phyloP scores from a whole-genome alignment of 305 asterid genomes.

The Rubia peregrina region DNA sequence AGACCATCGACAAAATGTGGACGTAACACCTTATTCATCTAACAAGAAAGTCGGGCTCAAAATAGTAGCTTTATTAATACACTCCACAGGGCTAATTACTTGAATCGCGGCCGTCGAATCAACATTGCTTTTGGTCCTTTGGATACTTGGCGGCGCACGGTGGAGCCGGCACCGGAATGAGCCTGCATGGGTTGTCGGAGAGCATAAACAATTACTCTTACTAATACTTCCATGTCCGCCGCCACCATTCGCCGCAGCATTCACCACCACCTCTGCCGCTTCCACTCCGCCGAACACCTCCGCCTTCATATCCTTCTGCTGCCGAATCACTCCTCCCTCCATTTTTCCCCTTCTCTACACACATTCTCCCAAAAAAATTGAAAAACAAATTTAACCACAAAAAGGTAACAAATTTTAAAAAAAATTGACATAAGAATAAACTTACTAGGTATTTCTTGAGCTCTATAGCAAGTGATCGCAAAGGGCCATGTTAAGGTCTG shows the following conservation, averaged over 20 bases:
- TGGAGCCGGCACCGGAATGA: constrained; percentile 83
- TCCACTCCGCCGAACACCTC: constrained; percentile 30
- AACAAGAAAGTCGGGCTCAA: too few relatives aligned
- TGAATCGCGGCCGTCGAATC: constrained; percentile 14
- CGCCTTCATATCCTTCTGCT: constrained; percentile 42
- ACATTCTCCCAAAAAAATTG: not conserved
- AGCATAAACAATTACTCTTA: constrained; percentile 57
- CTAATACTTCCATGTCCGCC: constrained; percentile 53
- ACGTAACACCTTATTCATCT: too few relatives aligned
- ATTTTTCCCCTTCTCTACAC: not conserved
- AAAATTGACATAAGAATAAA: too few relatives aligned
- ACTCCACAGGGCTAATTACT: not conserved
- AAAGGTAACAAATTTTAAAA: not conserved
- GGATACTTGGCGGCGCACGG: constrained; percentile 50
- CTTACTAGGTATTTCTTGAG: not conserved
- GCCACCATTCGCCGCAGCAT: constrained; percentile 13
- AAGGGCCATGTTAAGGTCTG: constrained; percentile 17
- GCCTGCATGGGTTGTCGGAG: constrained; percentile 78
- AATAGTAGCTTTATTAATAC: not conserved
- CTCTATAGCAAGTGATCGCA: constrained; percentile 12
- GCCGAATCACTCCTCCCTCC: constrained; percentile 28
- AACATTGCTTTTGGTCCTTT: constrained; percentile 53
- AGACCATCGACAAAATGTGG: too few relatives aligned
- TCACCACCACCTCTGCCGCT: constrained; percentile 11
- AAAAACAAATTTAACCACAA: not conserved